Conservation (phyloP, 2,329 filamentous ascomycete species). For the Colletotrichum liaoningense region DNA sequence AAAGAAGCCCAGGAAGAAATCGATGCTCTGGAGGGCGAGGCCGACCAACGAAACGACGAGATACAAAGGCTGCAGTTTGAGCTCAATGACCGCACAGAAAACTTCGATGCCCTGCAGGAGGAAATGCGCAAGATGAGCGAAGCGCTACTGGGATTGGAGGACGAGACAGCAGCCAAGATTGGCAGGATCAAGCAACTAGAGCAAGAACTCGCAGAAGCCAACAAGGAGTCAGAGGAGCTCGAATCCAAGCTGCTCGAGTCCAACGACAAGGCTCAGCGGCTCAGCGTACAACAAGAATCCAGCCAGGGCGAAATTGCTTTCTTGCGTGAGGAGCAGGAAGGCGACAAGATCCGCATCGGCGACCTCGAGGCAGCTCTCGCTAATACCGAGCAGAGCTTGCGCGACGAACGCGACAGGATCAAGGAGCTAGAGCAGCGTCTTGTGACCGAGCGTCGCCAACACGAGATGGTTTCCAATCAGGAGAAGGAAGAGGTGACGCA, state of each 20-base stretch:
- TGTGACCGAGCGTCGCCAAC: slow-evolving; percentile 83
- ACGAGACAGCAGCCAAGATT: slow-evolving; percentile 84
- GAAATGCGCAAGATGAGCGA: slow-evolving; percentile 96
- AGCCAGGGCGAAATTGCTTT: slow-evolving; percentile 94
- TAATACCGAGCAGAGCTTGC: slow-evolving; percentile 80
- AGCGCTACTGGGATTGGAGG: slow-evolving; percentile 85
- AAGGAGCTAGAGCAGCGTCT: slow-evolving; percentile 81
- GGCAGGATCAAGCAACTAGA: slow-evolving; percentile 86
- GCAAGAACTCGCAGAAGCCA: slow-evolving; percentile 83
- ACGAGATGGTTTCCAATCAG: slow-evolving; percentile 85
- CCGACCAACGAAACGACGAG: slow-evolving; percentile 78
- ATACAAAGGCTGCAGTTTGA: slow-evolving; percentile 77
- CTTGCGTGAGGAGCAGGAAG: slow-evolving; percentile 94
- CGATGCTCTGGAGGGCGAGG: slow-evolving; percentile 75
- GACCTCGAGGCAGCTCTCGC: slow-evolving; percentile 88
- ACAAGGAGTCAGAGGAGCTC: slow-evolving; percentile 86
- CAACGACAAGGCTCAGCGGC: slow-evolving; percentile 86
- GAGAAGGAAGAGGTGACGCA: slow-evolving; percentile 97
- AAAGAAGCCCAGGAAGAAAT: slow-evolving; percentile 76
- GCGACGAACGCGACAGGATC: slow-evolving; percentile 84
- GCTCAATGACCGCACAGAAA: slow-evolving; percentile 81
- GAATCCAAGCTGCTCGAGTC: slow-evolving; percentile 87
- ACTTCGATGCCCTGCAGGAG: slow-evolving; percentile 89
- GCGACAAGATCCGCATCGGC: slow-evolving; percentile 97
- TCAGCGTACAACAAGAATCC: slow-evolving; percentile 92